Evolutionary conservation across 2,329 filamentous ascomycete species (phyloP), one percentile per base, ranked within the genome.

Genomic region (Passalora sequoiae): DNA sequence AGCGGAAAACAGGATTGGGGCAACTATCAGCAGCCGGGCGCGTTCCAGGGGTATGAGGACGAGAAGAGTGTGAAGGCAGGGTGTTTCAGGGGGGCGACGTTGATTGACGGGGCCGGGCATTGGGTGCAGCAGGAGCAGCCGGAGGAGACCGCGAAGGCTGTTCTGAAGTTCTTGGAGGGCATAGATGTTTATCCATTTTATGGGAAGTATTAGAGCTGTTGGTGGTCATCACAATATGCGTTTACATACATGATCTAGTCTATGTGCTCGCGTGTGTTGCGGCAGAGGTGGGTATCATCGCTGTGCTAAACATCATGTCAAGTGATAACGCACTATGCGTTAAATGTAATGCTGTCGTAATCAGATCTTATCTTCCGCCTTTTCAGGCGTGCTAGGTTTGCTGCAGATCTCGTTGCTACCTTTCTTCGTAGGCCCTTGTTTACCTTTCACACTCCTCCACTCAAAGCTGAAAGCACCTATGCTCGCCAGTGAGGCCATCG

Each of bases 71-170:
- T 62, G 21, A 43, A 40, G 44, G 22, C 44, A 3, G 59, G 60
- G 0, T 82, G 78, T 50, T 83, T 78, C 56, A 67, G 68, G 38
- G 75, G 76, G 1, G 61, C 68, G 24, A 72, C 59, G 38, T 64
- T 80, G 13, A 66, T 85, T 9, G 72, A 80, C 12, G 72, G 72
- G 1, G 80, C 80, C 4, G 82, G 82, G 0, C 83, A 86, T 66
- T 86, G 82, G 82, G 74, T 82, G 25, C 80, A 83, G 57, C 79
- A 84, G 61, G 81, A 85, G 60, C 70, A 78, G 58, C 74, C 79
- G 1, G 71, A 76, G 51, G 69, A 66, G 41, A 76, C 81, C 6
- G 65, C 70, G 0, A 58, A 69, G 40, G 68, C 69, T 44, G 65
- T 80, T 28, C 46, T 72, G 49, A 60, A 57, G 7, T 74, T 80